Percentiles rank a stretch among this genome's conserved stretches.
phyloP scores from a whole-genome alignment of 129 eudicot genomes.

The Tagetes patula region DNA sequence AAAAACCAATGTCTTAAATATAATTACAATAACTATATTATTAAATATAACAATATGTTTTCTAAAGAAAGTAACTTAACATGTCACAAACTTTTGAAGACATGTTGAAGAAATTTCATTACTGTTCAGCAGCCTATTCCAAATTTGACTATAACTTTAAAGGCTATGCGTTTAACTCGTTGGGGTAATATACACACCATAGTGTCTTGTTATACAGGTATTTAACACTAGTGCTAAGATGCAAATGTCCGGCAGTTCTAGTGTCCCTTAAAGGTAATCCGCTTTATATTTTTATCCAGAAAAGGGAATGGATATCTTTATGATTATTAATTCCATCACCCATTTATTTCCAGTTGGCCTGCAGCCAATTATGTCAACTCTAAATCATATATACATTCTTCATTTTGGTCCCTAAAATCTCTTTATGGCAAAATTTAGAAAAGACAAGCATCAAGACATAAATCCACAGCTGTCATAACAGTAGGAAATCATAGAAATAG shows the following conservation, averaged over 20 bases:
- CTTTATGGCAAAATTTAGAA: constrained; percentile 4
- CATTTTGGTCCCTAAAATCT: not conserved
- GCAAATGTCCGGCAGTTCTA: constrained; percentile 2
- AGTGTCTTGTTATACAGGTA: constrained; percentile 18
- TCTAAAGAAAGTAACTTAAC: not conserved
- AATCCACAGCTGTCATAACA: not conserved
- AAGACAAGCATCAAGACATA: constrained; percentile 16
- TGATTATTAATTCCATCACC: constrained; percentile 1
- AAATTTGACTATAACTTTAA: not conserved
- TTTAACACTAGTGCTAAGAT: constrained; percentile 18
- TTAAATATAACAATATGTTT: not conserved
- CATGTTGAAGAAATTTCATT: not conserved
- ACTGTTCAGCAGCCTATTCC: not conserved
- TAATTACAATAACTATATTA: not conserved
- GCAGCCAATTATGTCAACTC: constrained; percentile 13
- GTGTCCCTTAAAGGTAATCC: constrained; percentile 12
- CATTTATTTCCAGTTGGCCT: constrained; percentile 7
- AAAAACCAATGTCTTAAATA: not conserved
- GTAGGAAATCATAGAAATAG: constrained; percentile 7
- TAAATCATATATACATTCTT: constrained; percentile 1
- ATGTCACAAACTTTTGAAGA: not conserved
- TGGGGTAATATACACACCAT: not conserved
- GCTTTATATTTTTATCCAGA: not conserved
- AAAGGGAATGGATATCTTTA: not conserved
- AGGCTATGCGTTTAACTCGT: not conserved